Conservation (phyloP, 2,329 filamentous ascomycete species). For the Ophiostoma sp. region DNA sequence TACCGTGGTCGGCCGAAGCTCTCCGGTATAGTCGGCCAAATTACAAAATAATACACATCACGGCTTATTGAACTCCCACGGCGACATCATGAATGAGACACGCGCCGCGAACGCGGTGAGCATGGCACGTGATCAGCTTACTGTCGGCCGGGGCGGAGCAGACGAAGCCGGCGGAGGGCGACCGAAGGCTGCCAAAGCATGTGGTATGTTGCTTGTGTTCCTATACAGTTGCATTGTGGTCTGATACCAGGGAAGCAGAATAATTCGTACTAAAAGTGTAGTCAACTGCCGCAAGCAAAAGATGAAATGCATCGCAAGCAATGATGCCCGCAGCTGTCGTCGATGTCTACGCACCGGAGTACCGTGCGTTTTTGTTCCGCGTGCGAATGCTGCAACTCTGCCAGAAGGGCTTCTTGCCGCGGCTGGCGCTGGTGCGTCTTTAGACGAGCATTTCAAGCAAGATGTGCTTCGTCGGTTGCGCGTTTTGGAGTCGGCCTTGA, state of each 20-base stretch:
- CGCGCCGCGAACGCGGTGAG: background rate
- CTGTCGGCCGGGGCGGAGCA: background rate
- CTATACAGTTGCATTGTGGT: too few relatives aligned
- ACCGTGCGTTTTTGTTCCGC: conserved; percentile 25
- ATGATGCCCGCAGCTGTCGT: conserved; percentile 18
- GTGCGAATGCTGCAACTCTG: conserved; percentile 22
- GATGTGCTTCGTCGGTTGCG: conserved; percentile 22
- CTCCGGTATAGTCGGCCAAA: conserved; percentile 4
- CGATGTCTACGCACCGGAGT: conserved; percentile 22
- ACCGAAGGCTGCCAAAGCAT: conserved; percentile 24
- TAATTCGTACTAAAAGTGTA: background rate
- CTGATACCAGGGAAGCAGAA: too few relatives aligned
- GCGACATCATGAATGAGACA: background rate
- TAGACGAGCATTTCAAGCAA: conserved; percentile 17
- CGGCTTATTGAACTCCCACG: background rate
- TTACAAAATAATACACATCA: conserved; percentile 12
- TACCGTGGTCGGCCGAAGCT: conserved; percentile 3
- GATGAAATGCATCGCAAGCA: conserved; percentile 23
- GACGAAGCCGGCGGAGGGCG: background rate
- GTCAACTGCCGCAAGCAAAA: conserved; percentile 26
- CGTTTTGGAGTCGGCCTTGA: conserved; percentile 16
- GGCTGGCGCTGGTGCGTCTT: background rate
- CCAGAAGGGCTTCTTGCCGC: conserved; percentile 11
- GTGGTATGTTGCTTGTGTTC: conserved; percentile 17
- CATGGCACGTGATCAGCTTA: background rate